Base-by-base conservation (phyloP, 345 rosid species). In the Moricandia moricandioides region DNA sequence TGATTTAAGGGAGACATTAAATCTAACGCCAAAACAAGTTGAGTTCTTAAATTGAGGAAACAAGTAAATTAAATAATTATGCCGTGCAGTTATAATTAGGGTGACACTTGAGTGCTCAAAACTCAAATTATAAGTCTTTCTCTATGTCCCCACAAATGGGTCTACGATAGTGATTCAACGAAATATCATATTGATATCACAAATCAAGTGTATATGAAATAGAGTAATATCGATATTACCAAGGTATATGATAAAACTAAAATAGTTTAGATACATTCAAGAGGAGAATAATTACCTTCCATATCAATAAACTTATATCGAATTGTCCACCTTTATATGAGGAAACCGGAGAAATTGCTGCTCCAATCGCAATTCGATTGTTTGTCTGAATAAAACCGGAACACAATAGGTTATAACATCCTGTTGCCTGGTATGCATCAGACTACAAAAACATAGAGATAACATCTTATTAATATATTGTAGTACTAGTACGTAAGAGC, bases 341-440 rank as follows among this genome's bases (percentile, higher is more conserved):
- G 0, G 99, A 96, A 18, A 92, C 87, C 1, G 99, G 99, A 13
- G 98, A 90, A 75, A 96, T 96, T 4, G 98, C 96, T 30, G 99
- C 99, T 39, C 99, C 99, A 3, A 96, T 86, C 3, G 98, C 98
- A 13, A 96, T 84, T 72, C 83, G 80, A 74, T 79, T 96, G 75
- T 88, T 91, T 21, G 99, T 96, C 78, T 96, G 99, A 65, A 96
- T 85, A 79, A 96, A 96, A 49, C 99, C 99, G 4, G 99, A 90
- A 74, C 99, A 96, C 5, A 92, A 82, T 82, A 96, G 65, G 83
- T 96, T 96, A 74, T 92, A 96, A 80, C 99, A 96, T 29, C 99
- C 99, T 0, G 98, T 96, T 21, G 95, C 86, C 74, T 91, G 99
- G 71, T 96, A 96, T 0, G 99, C 94, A 80, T 96, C 99, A 0